Evolutionary conservation across 2,329 filamentous ascomycete genomes (phyloP), one percentile per base, ranked within the genome.

Genomic region (Moelleriella libera): DNA sequence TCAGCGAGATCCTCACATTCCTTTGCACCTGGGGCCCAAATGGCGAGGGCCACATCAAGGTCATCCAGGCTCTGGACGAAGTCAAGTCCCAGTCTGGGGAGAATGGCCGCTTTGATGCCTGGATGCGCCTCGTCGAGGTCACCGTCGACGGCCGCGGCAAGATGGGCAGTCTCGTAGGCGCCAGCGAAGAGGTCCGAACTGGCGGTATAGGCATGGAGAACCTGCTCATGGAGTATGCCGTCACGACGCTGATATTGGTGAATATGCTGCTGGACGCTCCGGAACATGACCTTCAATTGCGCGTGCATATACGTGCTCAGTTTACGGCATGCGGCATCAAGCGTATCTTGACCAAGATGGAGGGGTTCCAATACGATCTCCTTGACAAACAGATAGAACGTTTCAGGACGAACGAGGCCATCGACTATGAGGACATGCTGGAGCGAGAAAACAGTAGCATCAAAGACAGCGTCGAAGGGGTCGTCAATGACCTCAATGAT

Each of bases 171-270:
- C 72, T 97, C 57, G 92, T 98, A 30, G 92, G 92, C 54, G 92
- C 92, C 32, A 96, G 88, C 59, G 92, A 97, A 59, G 92, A 98
- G 68, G 83, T 95, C 50, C 84, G 92, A 56, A 95, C 86, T 58
- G 92, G 92, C 54, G 92, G 92, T 53, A 94, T 96, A 59, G 92
- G 92, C 63, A 95, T 97, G 83, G 92, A 98, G 75, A 97, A 97
- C 65, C 72, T 96, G 58, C 76, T 98, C 47, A 97, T 98, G 92
- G 92, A 98, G 74, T 98, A 98, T 61, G 90, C 89, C 40, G 87
- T 97, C 45, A 87, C 90, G 34, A 94, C 89, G 2, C 77, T 98
- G 59, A 88, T 97, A 61, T 75, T 98, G 59, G 80, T 97, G 72
- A 98, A 97, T 68, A 94, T 94, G 83, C 78, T 97, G 56, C 81